Evolutionary conservation across 2,329 filamentous ascomycete species (phyloP).

Genomic region (Scytalidium sp.): DNA sequence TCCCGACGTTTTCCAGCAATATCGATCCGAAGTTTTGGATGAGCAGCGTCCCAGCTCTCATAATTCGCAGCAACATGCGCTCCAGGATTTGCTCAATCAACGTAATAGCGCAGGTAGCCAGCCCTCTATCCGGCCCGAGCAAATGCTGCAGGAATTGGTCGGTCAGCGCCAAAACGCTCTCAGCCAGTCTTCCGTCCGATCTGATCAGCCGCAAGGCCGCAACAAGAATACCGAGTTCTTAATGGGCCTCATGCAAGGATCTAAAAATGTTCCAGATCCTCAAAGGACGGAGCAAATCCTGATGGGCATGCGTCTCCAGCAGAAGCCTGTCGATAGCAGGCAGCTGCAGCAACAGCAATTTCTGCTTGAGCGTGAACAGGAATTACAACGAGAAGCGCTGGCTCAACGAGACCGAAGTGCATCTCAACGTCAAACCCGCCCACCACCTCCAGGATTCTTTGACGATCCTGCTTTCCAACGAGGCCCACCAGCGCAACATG

Average conservation of each 20-base stretch:
- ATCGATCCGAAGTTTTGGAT: constrained; percentile 26
- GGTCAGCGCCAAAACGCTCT: constrained; percentile 55
- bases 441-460: constrained; percentile 26
- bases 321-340: constrained; percentile 21
- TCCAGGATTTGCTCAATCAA: constrained; percentile 51
- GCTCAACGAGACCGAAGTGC: constrained; percentile 23
- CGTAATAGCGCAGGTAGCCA: constrained; percentile 32
- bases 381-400: constrained; percentile 24
- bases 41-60: constrained; percentile 20
- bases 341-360: constrained; percentile 46
- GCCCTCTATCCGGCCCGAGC: constrained; percentile 49
- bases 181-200: constrained; percentile 46
- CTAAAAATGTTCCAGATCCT: constrained; percentile 45
- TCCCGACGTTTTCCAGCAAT: constrained; percentile 38
- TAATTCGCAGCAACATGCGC: constrained; percentile 32
- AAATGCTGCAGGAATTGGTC: constrained; percentile 59
- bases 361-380: constrained; percentile 37
- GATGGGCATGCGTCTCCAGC: constrained; percentile 38
- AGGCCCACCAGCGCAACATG: constrained; percentile 22
- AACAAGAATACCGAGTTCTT: constrained; percentile 73
- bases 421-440: constrained; percentile 36
- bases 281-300: constrained; percentile 51
- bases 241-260: constrained; percentile 74
- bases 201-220: constrained; percentile 42
- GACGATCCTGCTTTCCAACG: constrained; percentile 23